Base-by-base conservation (phyloP, 192 early-diverging fungal genomes). In the Pilaira anomala region DNA sequence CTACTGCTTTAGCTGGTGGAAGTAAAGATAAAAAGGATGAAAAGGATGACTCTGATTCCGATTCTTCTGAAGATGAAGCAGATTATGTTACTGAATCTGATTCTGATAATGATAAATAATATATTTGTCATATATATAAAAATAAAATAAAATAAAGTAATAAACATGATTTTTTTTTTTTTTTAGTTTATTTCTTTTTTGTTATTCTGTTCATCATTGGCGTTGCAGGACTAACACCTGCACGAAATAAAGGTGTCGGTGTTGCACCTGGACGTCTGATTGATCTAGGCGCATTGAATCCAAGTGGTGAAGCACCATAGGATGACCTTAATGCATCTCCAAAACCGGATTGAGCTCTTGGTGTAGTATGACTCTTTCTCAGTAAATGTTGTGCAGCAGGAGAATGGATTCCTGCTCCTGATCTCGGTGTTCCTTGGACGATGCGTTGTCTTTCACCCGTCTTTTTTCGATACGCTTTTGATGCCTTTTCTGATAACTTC, bases 401-500 rank as follows among this genome's bases (percentile, higher is more conserved):
- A 18, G 71, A 73, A 54, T 67, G 59, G 7, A 73, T 48, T 24
- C 71, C 71, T 12, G 71, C 40, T 14, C 58, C 62, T 46, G 46
- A 48, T 48, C 53, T 44, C 18, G 52, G 65, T 59, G 60, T 58
- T 1, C 67, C 67, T 26, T 52, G 33, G 2, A 48, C 50, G 3
- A 19, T n/a, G 25, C 36, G 19, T 24, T 42, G 22, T n/a, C 48
- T 44, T 14, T 62, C 54, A 1, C n/a, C 24, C 0, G 44, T 71
- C 5, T 69, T 68, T 21, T 74, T 76, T 9, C 77, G 65, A 53
- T 78, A 76, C 14, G 76, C 75, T 48, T 79, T 74, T 18, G 82
- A 82, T n/a, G 87, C 88, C 62, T 73, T 82, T 49, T 85, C 82
- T 5, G 85, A 78, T 48, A 91, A 63, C 33, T 75, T 75, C 56